A percentile compares a stretch with the other conserved stretches of the same genome.
Conservation (phyloP, 2,329 filamentous ascomycete genomes). For the Paecilomyces niveus region DNA sequence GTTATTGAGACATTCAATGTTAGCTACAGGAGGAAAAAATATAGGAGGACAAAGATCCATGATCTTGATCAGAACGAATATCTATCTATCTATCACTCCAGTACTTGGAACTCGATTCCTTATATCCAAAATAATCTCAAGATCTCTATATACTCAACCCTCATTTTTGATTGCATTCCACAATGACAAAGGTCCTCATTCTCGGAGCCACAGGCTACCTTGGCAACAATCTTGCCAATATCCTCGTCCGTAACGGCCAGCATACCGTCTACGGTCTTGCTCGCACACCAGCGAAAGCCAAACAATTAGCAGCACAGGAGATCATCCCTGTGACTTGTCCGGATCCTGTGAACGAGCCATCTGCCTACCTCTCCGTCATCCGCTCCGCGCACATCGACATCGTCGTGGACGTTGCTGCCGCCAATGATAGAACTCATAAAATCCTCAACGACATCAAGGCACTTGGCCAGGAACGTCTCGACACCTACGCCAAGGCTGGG, state of each 20-base stretch:
- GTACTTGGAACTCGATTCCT: neutral
- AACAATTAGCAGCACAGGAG: constrained; percentile 21
- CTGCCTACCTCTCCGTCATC: constrained; percentile 14
- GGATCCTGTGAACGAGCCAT: constrained; percentile 12
- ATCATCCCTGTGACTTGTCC: constrained; percentile 22
- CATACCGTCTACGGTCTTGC: constrained; percentile 32
- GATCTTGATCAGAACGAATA: no score
- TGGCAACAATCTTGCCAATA: constrained; percentile 14
- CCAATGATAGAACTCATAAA: constrained; percentile 13
- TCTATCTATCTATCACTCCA: no score
- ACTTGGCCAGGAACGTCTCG: constrained; percentile 11
- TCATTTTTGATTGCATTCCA: neutral
- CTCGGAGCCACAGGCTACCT: constrained; percentile 27
- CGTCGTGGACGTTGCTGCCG: constrained; percentile 26
- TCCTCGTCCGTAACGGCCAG: constrained; percentile 18
- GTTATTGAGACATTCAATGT: neutral
- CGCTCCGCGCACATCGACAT: constrained; percentile 22
- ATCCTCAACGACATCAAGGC: constrained; percentile 12
- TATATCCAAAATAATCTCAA: neutral
- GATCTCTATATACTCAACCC: neutral
- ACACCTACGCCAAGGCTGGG: constrained; percentile 12
- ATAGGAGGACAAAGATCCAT: neutral
- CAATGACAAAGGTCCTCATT: constrained; percentile 26
- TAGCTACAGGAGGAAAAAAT: neutral
- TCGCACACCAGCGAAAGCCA: constrained; percentile 23